phyloP scores from a whole-genome alignment of 2,329 filamentous ascomycete species.

The Penicillium sp. region DNA sequence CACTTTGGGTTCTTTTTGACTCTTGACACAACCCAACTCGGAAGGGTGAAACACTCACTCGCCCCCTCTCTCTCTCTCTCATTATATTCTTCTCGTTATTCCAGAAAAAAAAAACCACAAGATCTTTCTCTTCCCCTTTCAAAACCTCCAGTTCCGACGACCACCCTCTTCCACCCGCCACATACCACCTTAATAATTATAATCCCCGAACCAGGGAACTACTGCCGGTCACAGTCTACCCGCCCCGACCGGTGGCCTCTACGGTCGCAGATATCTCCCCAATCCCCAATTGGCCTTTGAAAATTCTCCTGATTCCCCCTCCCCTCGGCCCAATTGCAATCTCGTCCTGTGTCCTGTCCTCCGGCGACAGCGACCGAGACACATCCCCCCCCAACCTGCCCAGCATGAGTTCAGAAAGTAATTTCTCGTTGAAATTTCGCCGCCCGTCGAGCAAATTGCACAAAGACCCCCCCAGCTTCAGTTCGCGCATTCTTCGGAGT shows the following conservation, averaged over 20 bases:
- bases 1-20: neutral
- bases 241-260: conserved; percentile 6
- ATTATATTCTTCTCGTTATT: neutral
- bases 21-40: neutral
- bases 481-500: conserved; percentile 47
- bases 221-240: neutral
- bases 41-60: neutral
- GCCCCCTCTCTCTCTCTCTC: neutral
- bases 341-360: conserved; percentile 23
- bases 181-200: neutral
- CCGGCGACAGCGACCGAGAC: conserved; percentile 20
- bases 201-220: neutral
- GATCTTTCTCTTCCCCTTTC: neutral
- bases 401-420: conserved; percentile 42
- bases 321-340: conserved; percentile 35
- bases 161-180: neutral
- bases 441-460: conserved; percentile 49
- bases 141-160: neutral
- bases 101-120: neutral
- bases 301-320: conserved; percentile 30
- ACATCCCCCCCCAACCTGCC: conserved; percentile 15
- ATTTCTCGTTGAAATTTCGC: conserved; percentile 45
- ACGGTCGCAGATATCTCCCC: conserved; percentile 4
- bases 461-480: conserved; percentile 50
- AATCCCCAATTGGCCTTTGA: conserved; percentile 20